phyloP scores from a whole-genome alignment of 805 yeast genomes.

The Tetrapisispora phaffii region DNA sequence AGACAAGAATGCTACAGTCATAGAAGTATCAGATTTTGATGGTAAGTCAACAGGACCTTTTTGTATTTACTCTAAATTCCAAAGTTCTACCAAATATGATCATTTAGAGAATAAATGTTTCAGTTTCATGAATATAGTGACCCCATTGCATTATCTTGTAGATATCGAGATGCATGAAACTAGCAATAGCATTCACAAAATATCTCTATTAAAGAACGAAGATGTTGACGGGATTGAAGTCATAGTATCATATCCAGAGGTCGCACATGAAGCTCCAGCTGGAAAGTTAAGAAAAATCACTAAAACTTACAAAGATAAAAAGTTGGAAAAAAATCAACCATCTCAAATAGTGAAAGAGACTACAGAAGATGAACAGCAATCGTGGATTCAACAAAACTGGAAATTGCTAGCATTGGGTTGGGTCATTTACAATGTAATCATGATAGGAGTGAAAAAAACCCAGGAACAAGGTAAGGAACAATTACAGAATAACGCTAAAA shows the following conservation, averaged over 20 bases:
- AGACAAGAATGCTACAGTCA: not conserved
- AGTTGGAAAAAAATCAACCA: slow-evolving; percentile 8
- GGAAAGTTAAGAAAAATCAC: slow-evolving; percentile 21
- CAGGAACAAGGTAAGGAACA: not conserved
- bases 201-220: slow-evolving; percentile 15
- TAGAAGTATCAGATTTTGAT: not conserved
- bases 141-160: slow-evolving; percentile 20
- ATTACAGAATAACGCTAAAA: not conserved
- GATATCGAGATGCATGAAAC: slow-evolving; percentile 11
- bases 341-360: slow-evolving; percentile 13
- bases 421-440: slow-evolving; percentile 14
- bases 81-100: not conserved
- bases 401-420: slow-evolving; percentile 21
- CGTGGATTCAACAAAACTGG: slow-evolving; percentile 28
- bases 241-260: slow-evolving; percentile 7
- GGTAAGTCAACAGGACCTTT: not conserved
- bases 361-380: slow-evolving; percentile 12
- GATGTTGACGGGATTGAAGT: slow-evolving; percentile 13
- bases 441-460: not conserved
- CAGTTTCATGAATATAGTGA: slow-evolving; percentile 13
- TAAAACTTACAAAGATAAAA: slow-evolving; percentile 25
- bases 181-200: slow-evolving; percentile 7
- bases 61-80: not conserved
- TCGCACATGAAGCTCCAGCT: slow-evolving; percentile 18
- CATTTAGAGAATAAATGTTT: slow-evolving; percentile 13